Conservation (phyloP, 441 rosid species). For the Bocquillonia castaneifolia region DNA sequence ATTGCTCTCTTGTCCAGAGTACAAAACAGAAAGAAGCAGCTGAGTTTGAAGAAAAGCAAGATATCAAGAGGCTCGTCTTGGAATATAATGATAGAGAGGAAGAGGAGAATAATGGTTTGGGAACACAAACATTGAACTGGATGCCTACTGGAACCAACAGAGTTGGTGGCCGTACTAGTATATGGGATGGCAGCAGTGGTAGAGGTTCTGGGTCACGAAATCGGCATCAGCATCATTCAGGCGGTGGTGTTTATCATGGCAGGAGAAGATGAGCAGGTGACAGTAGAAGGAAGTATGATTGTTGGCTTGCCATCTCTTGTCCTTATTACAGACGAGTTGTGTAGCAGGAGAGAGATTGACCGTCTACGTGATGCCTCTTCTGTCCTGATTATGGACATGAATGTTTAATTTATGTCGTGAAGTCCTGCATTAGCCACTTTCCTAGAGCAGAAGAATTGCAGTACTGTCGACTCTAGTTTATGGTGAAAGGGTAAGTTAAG, state of each 20-base stretch:
- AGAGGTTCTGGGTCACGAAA: constrained; percentile 60
- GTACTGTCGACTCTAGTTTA: not conserved
- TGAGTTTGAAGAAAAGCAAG: constrained; percentile 95
- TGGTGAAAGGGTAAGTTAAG: not conserved
- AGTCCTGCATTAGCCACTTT: not conserved
- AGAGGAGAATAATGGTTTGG: constrained; percentile 82
- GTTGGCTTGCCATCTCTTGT: not conserved
- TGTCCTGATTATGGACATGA: not conserved
- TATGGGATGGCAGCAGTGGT: constrained; percentile 53
- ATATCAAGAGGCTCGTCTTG: constrained; percentile 89
- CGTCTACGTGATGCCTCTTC: not conserved
- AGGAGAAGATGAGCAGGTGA: constrained; percentile 50
- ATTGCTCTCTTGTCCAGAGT: constrained; percentile 81
- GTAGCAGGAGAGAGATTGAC: not conserved
- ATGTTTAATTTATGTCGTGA: not conserved
- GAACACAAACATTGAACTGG: constrained; percentile 71
- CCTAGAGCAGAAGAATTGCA: not conserved
- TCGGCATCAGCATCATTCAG: constrained; percentile 61
- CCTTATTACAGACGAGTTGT: too few species aligned
- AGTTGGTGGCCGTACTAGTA: constrained; percentile 41
- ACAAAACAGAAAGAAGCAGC: constrained; percentile 99
- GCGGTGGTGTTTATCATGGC: constrained; percentile 66
- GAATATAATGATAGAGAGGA: constrained; percentile 97
- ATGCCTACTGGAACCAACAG: constrained; percentile 59
- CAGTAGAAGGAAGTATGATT: not conserved